Evolutionary conservation across 2,329 filamentous ascomycete genomes (phyloP), one percentile per base, ranked within the genome.

Genomic region (Phymatotrichopsis omnivora): DNA sequence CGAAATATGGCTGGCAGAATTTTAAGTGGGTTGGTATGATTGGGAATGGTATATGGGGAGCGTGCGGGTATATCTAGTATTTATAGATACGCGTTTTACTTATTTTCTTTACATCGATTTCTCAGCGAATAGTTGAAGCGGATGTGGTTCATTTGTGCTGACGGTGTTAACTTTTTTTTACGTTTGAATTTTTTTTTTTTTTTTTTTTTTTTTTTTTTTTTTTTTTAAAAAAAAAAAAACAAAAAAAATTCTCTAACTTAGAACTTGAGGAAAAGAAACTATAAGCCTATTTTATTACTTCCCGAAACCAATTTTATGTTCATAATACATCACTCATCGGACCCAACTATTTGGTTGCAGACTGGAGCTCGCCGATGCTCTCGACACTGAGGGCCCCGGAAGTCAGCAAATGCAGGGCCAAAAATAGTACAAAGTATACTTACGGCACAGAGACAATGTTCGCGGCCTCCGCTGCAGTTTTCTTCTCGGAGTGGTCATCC

Each of bases 401-500:
- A 39, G 33, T 28, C 22, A 24, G 30, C 34, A 1, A 7, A 7
- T 14, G 5, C 20, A 35, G 7, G 3, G 5, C 11, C 16, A 8
- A 19, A 14, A 25, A 29, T 25, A 27, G 22, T 1, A 29, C 12
- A 63, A 12, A 14, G 11, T 14, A 32, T 17, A 45, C 65, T 64
- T 63, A 66, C 65, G 65, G 44, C n/a, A 32, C 14, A 23, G 24
- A 12, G 24, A 19, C 24, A 12, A 35, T 23, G 32, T 35, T 23
- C 38, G 30, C 11, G 55, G 52, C 51, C 51, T 60, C 58, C 1
- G 56, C 50, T 60, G 62, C 62, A 24, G 69, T 70, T 62, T 72
- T 72, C 62, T 69, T 68, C 55, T 65, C 65, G 50, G 64, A 62
- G 28, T 72, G 68, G 60, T 89, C 82, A 39, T 89, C 83, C 76